Base-by-base conservation (phyloP, 768 basidiomycete species). In the Amanita muscaria region DNA sequence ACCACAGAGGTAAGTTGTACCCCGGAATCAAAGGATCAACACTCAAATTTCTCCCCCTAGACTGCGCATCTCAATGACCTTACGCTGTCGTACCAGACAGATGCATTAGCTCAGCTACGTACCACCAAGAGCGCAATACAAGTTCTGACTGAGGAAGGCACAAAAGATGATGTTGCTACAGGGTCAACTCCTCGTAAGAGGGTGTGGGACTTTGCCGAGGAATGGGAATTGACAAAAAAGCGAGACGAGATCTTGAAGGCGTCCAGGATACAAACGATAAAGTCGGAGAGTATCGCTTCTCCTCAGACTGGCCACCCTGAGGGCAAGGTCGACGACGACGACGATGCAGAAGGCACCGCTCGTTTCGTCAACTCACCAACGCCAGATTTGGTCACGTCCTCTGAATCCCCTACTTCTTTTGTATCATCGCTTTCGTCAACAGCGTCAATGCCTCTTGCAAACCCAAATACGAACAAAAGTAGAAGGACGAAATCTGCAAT, bases 101-200 rank as follows among this genome's bases (percentile, higher is more conserved):
- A 63, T 14, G 64, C 73, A 1, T 59, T 59, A 8, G 59, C 60
- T 9, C 67, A 74, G 23, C 57, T 90, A 5, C 55, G 67, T 4
- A 59, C 66, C 4, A 58, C 85, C 16, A 73, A 74, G 34, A 64
- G 70, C 16, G 72, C 73, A 1, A 73, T 72, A 2, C 65, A 70
- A 23, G 61, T 66, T 11, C 62, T 89, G 16, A 57, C 69, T 5
- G 73, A 78, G 22, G 67, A 79, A 44, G 86, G 80, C 7, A 66
- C 73, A 6, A 72, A 65, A 45, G 76, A 78, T 44, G 88, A 90
- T 54, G 56, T 64, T 16, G 64, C 83, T 1, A 86, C 81, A 11
- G 88, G 88, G 4, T 63, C 64, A 43, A 91, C 88, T 3, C 89
- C 89, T 27, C 77, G 76, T 36, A 89, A 87, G 66, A 79, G 84